Base-by-base conservation (phyloP, 2,329 filamentous ascomycete genomes). In the Stachybotrys elegans region DNA sequence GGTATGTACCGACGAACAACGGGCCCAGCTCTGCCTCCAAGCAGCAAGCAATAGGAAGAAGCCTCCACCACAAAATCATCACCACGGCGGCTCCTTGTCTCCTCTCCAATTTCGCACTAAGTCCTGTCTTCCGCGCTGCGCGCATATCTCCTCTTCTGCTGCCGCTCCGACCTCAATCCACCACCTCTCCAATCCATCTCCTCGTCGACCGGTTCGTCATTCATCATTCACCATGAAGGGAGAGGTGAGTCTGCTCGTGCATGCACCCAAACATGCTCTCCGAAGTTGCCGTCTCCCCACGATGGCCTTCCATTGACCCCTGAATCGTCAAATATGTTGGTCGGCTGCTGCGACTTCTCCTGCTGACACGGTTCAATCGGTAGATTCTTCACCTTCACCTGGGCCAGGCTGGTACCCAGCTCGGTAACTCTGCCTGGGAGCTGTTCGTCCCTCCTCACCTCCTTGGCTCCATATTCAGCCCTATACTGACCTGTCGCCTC, bases 351-450 rank as follows among this genome's bases (percentile, higher is more conserved):
- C 31, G 9, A 12, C 31, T 7, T 44, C n/a, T n/a, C n/a, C n/a
- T n/a, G n/a, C n/a, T n/a, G n/a, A n/a, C n/a, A n/a, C n/a, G n/a
- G n/a, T n/a, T n/a, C n/a, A n/a, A n/a, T n/a, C n/a, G n/a, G 43
- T 50, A 81, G 78, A 75, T 82, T 67, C 72, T 81, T 68, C 78
- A 82, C 68, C 69, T 82, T 62, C 78, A 82, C 63, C 65, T 81
- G 58, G 78, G 78, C 65, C 78, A 86, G 75, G 83, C 83, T 70
- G 83, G 83, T 70, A 79, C 75, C 62, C 83, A 86, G 78, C 80
- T 86, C 52, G 83, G 83, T 61, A 85, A 85, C 75, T 83, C 80
- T 63, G 83, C 83, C 57, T 86, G 83, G 83, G 83, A 86, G 70
- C 81, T 86, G 83, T 86, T 78, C 62, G 82, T 72, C 51, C 43